Evolutionary conservation across 306 rosid species (phyloP).

Genomic region (Vigna hirtella): DNA sequence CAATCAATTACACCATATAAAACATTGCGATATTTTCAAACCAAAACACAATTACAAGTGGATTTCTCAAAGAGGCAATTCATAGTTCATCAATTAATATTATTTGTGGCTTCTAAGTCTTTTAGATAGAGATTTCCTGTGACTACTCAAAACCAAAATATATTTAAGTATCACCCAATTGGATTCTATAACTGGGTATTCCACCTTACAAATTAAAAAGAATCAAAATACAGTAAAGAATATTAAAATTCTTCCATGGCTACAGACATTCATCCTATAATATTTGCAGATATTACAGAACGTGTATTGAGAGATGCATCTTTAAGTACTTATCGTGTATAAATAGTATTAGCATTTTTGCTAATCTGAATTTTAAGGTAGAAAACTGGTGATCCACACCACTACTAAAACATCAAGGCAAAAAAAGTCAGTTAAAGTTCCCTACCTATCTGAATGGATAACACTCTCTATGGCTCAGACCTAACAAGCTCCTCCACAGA

Average conservation of each 20-base stretch:
- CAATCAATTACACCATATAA: neutral
- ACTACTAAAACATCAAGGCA: constrained; percentile 21
- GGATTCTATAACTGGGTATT: neutral
- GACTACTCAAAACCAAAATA: constrained; percentile 5
- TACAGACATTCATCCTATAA: neutral
- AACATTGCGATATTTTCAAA: neutral
- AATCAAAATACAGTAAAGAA: neutral
- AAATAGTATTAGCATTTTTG: neutral
- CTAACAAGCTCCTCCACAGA: constrained; percentile 77
- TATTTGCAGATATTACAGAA: constrained; percentile 8
- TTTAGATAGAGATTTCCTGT: neutral
- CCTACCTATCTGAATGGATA: constrained; percentile 38
- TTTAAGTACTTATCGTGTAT: constrained; percentile 17
- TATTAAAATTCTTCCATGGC: neutral
- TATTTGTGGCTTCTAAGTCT: neutral
- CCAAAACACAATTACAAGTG: neutral
- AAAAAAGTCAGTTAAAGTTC: constrained; percentile 14
- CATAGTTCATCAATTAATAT: neutral
- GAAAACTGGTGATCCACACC: neutral
- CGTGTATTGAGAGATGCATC: neutral
- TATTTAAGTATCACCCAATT: neutral
- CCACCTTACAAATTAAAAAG: neutral
- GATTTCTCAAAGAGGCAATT: neutral
- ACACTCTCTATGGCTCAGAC: constrained; percentile 59
- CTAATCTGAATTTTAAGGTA: constrained; percentile 16